A percentile compares a stretch with the other conserved stretches of the same genome.
These are phyloP conservation scores for Fraxinus excelsior DNA, from an alignment of 257 asterid species.

Conservation along the genomic window DNA sequence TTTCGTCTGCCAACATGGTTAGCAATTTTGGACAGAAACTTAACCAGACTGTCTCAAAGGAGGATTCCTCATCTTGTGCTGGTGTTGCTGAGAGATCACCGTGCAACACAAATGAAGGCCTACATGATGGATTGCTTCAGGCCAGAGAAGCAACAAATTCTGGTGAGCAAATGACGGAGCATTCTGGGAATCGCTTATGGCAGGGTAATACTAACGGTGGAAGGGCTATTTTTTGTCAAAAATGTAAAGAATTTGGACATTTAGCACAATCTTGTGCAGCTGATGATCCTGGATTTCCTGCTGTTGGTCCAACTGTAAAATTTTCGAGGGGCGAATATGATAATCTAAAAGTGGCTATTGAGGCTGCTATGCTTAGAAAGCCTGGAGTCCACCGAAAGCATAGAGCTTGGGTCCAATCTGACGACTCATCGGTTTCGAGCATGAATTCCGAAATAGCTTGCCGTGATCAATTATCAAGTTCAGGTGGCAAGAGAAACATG, in stretches of 20 bases:
- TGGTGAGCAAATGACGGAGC: conserved; percentile 57
- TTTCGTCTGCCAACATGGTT: conserved; percentile 41
- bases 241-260: conserved; percentile 43
- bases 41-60: conserved; percentile 44
- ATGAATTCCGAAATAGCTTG: conserved; percentile 40
- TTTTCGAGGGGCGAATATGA: conserved; percentile 57
- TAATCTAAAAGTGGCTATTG: conserved; percentile 77
- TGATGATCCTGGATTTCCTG: conserved; percentile 20
- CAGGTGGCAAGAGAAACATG: conserved; percentile 40
- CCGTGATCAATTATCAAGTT: conserved; percentile 40
- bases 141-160: conserved; percentile 44
- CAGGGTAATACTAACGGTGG: conserved; percentile 29
- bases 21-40: conserved; percentile 44
- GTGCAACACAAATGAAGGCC: conserved; percentile 45
- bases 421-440: conserved; percentile 44
- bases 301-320: conserved; percentile 42
- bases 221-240: conserved; percentile 31
- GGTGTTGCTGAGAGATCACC: conserved; percentile 42
- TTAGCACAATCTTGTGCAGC: conserved; percentile 31
- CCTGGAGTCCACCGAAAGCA: conserved; percentile 67
- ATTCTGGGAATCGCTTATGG: conserved; percentile 54
- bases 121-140: conserved; percentile 49
- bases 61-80: conserved; percentile 41
- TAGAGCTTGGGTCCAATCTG: conserved; percentile 52
- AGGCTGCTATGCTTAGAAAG: conserved; percentile 82